Conservation (phyloP, 2,329 filamentous ascomycete species). For the Nemania sp. region DNA sequence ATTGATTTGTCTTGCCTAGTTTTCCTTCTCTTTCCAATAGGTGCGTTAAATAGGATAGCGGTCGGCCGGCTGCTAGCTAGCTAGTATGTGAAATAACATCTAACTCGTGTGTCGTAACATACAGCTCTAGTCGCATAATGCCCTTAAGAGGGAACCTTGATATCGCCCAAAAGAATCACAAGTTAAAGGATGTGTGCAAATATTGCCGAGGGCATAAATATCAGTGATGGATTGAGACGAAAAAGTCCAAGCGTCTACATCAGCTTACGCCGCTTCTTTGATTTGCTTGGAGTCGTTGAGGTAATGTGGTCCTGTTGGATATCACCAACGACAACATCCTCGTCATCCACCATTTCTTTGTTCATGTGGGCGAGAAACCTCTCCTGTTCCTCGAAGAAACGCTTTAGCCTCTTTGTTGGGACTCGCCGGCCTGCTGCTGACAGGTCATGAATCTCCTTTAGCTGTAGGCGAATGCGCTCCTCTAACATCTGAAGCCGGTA, state of each 20-base stretch:
- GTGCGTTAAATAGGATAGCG: neutral
- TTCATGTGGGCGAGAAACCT: conserved; percentile 53
- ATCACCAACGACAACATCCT: conserved; percentile 42
- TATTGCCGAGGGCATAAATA: neutral
- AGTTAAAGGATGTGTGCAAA: neutral
- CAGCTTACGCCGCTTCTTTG: conserved; percentile 28
- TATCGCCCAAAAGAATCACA: neutral
- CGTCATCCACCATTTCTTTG: conserved; percentile 51
- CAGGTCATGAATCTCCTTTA: conserved; percentile 57
- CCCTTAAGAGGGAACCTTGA: neutral
- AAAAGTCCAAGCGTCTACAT: conserved; percentile 4
- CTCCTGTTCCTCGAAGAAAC: conserved; percentile 51
- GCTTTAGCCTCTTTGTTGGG: conserved; percentile 49
- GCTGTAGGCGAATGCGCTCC: conserved; percentile 64
- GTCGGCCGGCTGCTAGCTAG: neutral
- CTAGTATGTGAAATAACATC: neutral
- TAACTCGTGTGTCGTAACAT: neutral
- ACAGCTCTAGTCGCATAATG: neutral
- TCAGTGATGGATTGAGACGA: neutral
- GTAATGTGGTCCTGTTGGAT: conserved; percentile 45
- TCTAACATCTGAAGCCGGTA: conserved; percentile 74
- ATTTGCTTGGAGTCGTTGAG: conserved; percentile 20
- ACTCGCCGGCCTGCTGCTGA: conserved; percentile 46
- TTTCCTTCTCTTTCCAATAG: neutral
- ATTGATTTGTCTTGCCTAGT: too few species aligned